phyloP scores from a whole-genome alignment of 805 yeast genomes.

The Brettanomyces bruxellensis region DNA sequence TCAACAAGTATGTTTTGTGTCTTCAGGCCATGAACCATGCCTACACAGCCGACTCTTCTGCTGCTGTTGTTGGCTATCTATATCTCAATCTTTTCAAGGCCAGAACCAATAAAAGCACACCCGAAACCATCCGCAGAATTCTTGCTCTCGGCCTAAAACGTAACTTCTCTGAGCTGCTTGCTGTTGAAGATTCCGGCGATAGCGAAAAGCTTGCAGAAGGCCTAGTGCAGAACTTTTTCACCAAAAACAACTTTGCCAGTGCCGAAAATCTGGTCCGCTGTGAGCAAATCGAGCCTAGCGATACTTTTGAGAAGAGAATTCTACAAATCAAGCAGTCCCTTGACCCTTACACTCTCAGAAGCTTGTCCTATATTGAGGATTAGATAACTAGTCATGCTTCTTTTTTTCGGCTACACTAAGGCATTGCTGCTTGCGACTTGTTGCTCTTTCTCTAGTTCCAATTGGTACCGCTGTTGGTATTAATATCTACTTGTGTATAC shows the following conservation, averaged over 20 bases:
- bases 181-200: conserved; percentile 4
- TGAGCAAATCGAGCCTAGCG: not conserved
- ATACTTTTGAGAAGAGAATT: conserved; percentile 3
- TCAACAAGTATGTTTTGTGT: conserved; percentile 35
- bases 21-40: conserved; percentile 30
- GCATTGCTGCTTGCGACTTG: not conserved
- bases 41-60: not conserved
- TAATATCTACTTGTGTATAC: too few relatives aligned
- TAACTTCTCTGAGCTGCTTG: conserved; percentile 8
- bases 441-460: too few relatives aligned
- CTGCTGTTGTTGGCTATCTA: conserved; percentile 15
- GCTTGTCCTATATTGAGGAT: conserved; percentile 9
- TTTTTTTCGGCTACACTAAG: not conserved
- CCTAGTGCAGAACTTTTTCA: conserved; percentile 9
- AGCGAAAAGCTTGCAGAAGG: conserved; percentile 2
- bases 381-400: not conserved
- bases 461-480: too few relatives aligned
- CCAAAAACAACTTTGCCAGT: conserved; percentile 7
- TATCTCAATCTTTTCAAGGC: conserved; percentile 9
- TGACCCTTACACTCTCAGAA: conserved; percentile 14
- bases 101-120: conserved; percentile 6
- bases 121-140: conserved; percentile 18
- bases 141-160: conserved; percentile 15
- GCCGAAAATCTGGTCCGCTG: conserved; percentile 6
- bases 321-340: conserved; percentile 6